Evolutionary conservation across 495 filamentous ascomycete genomes (phyloP), one percentile per base, ranked within the genome.

Genomic region (Lepidopterella palustris): DNA sequence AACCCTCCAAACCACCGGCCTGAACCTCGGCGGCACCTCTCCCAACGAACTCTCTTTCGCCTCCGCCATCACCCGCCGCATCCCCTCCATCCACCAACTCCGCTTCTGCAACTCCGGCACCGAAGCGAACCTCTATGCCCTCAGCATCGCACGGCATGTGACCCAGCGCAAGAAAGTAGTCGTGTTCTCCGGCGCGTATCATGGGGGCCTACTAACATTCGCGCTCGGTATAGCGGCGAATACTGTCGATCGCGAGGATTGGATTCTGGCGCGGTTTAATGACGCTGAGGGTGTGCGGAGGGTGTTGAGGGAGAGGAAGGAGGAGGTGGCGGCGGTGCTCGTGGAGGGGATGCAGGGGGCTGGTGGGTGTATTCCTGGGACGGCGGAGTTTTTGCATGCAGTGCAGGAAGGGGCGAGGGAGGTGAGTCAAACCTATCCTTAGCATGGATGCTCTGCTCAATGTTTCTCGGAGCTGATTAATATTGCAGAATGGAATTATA

Each of bases 261-360:
- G 77, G 65, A 68, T 80, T 2, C 66, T 80, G 11, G 75, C 73
- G n/a, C 64, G 65, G 24, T 82, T 78, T 55, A 85, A 86, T 49
- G 76, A 84, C 49, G 55, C 67, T 0, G 54, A 53, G 6, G 62
- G 67, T 15, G 53, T 74, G 26, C 49, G 45, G 21, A 45, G 39
- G 0, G 59, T 73, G 25, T 63, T 71, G 15, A 29, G 29, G 1
- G 55, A 71, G 10, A 64, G 65, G 0, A 48, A n/a, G 9, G 52
- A 52, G 5, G 52, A 67, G 18, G 60, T 84, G 0, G 83, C 82
- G 3, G 82, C 78, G 0, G 80, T 87, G 25, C 55, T 87, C 8
- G 72, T 86, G 0, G 84, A 87, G 62, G 72, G 74, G 8, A 79
- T 87, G 75, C 82, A 84, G 61, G 81, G 78, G 0, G 72, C 75